Conservation (phyloP, 306 rosid species). For the Cicer yamashitae region DNA sequence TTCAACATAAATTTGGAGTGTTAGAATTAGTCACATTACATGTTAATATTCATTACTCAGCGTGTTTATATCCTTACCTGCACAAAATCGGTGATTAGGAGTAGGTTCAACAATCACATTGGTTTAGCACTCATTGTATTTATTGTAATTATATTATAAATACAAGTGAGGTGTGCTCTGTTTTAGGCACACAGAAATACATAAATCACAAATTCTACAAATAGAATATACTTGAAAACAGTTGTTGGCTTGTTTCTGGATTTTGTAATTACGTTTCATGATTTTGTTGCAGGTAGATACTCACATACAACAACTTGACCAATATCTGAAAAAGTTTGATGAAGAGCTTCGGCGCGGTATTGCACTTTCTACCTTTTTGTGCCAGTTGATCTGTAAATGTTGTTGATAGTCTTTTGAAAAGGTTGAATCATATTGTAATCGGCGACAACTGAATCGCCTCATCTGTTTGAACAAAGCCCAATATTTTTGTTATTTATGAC, state of each 20-base stretch:
- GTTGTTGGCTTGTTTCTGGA: slow-evolving; percentile 19
- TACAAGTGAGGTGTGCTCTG: background rate
- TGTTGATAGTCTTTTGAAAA: slow-evolving; percentile 4
- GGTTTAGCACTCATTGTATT: background rate
- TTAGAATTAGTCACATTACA: background rate
- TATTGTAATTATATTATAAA: background rate
- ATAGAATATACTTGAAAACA: slow-evolving; percentile 4
- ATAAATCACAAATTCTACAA: background rate
- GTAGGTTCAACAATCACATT: background rate
- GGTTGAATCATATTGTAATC: slow-evolving; percentile 1
- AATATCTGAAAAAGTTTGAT: slow-evolving; percentile 82
- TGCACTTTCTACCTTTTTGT: slow-evolving; percentile 37
- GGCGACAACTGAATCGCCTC: slow-evolving; percentile 11
- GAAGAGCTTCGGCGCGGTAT: slow-evolving; percentile 89
- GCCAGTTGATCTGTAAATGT: slow-evolving; percentile 20
- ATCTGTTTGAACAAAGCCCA: slow-evolving; percentile 9
- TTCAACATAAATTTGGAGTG: background rate
- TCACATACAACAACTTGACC: slow-evolving; percentile 94
- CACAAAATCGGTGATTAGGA: background rate
- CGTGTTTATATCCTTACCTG: background rate
- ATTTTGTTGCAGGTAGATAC: slow-evolving; percentile 80
- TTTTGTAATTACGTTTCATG: slow-evolving; percentile 37
- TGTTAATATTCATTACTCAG: background rate
- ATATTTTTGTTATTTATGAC: slow-evolving; percentile 43
- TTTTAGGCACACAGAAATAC: background rate